Base-by-base conservation (phyloP, 805 yeast genomes). In the Ogataea henricii region DNA sequence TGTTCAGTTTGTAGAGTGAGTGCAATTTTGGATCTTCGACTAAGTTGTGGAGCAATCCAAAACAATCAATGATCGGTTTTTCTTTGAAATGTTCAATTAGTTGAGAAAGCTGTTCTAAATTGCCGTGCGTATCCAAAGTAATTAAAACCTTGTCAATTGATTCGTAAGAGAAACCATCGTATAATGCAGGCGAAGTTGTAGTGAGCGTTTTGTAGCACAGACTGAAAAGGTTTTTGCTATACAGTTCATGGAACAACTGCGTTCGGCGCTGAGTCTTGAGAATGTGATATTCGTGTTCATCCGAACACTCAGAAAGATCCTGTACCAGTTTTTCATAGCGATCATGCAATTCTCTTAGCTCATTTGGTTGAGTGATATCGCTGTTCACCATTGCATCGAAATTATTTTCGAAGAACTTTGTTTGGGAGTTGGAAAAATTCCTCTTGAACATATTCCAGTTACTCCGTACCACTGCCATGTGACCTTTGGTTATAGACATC, bases 351-450 rank as follows among this genome's bases (percentile, higher is more conserved):
- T 50, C 45, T 3, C 29, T 21, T 20, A 35, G 38, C 2, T 26
- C 30, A 9, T 35, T 30, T 12, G 40, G 29, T 8, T 9, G n/a
- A 8, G 21, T 17, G 16, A 18, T 6, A 18, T 26, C 34, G 16
- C 8, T 46, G 16, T 54, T 53, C 7, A 47, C 53, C 10, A 58
- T 7, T 4, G 54, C 41, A 27, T 59, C 62, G 30, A 52, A 53
- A 44, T 63, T 64, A 40, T 62, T 59, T 8, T 53, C 57, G 45
- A 60, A 62, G 48, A 54, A 63, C 17, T 45, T 46, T 2, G 61
- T 55, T 12, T 52, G 54, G 7, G 60, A 46, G 3, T 54, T 49
- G 9, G 62, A 47, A 17, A 65, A 51, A 44, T 54, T 51, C 39
- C 66, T 54, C 22, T 42, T 46, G 35, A 58, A 40, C 21, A 46